These are phyloP conservation scores for Hordeum marinum DNA, from an alignment of 176 grass and related monocot species.

Conservation along the genomic window DNA sequence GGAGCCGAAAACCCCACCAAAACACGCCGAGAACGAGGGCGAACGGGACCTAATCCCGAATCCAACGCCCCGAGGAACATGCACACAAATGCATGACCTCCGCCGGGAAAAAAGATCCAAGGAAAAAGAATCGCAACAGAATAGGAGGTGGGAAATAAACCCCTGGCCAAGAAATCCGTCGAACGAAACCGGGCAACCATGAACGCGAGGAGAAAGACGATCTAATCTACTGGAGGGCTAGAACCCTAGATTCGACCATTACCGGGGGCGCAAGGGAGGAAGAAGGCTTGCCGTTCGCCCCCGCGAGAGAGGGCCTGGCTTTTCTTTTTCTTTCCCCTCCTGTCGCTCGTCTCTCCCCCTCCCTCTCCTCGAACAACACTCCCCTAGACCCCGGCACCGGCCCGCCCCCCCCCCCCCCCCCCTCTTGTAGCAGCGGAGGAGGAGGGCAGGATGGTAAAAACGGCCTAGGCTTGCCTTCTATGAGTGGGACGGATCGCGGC, in stretches of 20 bases:
- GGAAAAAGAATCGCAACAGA: background rate
- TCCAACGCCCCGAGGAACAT: background rate
- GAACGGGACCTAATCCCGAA: background rate
- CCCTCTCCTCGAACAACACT: background rate
- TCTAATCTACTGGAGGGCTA: background rate
- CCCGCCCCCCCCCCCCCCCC: background rate
- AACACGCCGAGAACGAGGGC: background rate
- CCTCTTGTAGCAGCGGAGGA: background rate
- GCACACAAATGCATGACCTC: slow-evolving; percentile 29
- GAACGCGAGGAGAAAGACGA: background rate
- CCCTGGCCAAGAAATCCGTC: background rate
- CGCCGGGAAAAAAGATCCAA: background rate
- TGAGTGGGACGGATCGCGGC: background rate
- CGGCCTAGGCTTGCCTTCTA: background rate
- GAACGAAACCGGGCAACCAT: background rate
- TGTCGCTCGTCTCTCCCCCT: background rate
- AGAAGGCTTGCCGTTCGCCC: background rate
- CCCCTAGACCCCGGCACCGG: background rate
- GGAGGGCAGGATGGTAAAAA: slow-evolving; percentile 11
- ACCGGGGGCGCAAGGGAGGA: background rate
- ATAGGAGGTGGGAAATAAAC: background rate
- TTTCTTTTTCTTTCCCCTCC: background rate
- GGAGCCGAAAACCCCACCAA: background rate
- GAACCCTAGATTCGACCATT: slow-evolving; percentile 39
- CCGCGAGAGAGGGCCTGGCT: background rate